Evolutionary conservation across 2,329 filamentous ascomycete genomes (phyloP), one percentile per base, ranked within the genome.

Genomic region (Xenoacremonium recifei): DNA sequence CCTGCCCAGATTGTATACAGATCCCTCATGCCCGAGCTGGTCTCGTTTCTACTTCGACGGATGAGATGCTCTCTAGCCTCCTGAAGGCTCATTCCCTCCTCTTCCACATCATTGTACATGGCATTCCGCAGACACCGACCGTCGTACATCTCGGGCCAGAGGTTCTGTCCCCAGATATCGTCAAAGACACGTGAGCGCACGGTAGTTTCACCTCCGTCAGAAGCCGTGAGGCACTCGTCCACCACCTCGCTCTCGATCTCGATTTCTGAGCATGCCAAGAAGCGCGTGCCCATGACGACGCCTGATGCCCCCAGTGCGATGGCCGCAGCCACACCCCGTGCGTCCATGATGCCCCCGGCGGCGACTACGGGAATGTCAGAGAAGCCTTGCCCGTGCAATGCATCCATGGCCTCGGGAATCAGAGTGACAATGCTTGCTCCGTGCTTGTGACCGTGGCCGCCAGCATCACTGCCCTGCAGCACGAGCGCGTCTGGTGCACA

Each of bases 281-380:
- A 82, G 6, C 81, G 70, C 1, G 84, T 87, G 0, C 84, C 84
- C 68, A 87, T 71, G 0, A 71, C 77, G 0, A 74, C 70, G 0
- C 78, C 83, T 0, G 65, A 59, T 1, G 77, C 76, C 0, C 79
- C 77, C 1, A 80, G 64, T 1, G 66, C 60, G 11, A 79, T 57
- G 2, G 72, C 71, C 0, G 76, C 75, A 6, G 71, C 72, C 0
- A 71, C 62, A 0, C 75, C 75, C 16, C 75, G 61, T 0, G 75
- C 75, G 43, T 80, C 76, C 0, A 66, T 63, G 19, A 80, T 71
- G 1, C 76, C 76, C 3, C 77, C 77, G 0, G 76, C 74, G 2
- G 75, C 76, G 12, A 80, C 43, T 0, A 80, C 47, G 1, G 71
- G 62, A 2, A 77, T 71, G 0, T 54, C 58, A 5, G 51, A 49